Conservation (phyloP, 228 moss, liverwort and hornwort species). For the Sphagnum fallax region DNA sequence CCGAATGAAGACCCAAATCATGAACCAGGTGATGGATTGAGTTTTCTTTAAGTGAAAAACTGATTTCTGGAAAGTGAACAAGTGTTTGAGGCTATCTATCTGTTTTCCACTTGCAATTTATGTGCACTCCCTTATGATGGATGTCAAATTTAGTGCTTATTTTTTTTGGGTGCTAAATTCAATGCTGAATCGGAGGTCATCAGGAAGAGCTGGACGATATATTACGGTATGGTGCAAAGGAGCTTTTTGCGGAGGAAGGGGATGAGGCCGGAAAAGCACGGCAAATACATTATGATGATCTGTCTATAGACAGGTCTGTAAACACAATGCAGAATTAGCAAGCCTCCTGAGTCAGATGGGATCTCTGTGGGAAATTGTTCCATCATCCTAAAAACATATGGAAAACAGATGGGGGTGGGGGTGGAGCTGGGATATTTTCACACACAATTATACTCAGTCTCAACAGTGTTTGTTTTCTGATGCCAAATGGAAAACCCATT, state of each 20-base stretch:
- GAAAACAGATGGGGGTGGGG: too few relatives aligned
- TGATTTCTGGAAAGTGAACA: neutral
- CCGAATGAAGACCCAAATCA: conserved; percentile 73
- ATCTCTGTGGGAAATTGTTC: too few relatives aligned
- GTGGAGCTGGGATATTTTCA: too few relatives aligned
- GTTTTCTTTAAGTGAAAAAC: neutral
- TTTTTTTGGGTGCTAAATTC: conserved; percentile 2
- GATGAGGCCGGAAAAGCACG: conserved; percentile 67
- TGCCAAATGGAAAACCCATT: too few relatives aligned
- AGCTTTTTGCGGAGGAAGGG: conserved; percentile 66
- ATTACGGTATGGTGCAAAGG: conserved; percentile 83
- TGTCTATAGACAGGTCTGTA: conserved; percentile 78
- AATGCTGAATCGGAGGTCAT: neutral
- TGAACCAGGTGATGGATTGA: conserved; percentile 54
- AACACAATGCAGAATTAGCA: neutral
- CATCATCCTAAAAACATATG: too few relatives aligned
- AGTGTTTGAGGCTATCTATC: too few relatives aligned
- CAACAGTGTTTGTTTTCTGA: too few relatives aligned
- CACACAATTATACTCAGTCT: too few relatives aligned
- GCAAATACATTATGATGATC: conserved; percentile 87
- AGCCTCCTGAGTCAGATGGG: too few relatives aligned
- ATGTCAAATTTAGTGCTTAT: neutral
- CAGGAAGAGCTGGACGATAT: conserved; percentile 98
- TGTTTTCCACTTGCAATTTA: too few relatives aligned
- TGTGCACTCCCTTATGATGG: too few relatives aligned